Evolutionary conservation across 345 rosid genomes (phyloP).

Genomic region (Iberis pinnata): DNA sequence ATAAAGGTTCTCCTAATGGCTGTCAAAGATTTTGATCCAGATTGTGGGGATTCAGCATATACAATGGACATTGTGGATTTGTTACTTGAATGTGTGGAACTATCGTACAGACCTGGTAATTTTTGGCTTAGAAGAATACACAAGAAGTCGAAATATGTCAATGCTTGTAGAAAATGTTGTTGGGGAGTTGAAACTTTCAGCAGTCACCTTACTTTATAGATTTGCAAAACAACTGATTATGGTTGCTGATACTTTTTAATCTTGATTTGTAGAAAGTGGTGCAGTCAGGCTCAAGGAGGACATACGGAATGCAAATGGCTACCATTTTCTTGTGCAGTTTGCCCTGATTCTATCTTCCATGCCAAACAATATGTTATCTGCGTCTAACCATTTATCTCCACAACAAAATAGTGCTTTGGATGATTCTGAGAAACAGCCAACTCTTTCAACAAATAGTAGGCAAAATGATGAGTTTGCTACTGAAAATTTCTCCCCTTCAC

Average conservation of each 20-base stretch:
- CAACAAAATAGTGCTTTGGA: constrained; percentile 30
- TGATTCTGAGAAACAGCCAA: constrained; percentile 33
- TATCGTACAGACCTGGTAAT: constrained; percentile 94
- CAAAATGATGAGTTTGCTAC: constrained; percentile 42
- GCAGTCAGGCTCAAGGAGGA: constrained; percentile 93
- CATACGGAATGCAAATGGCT: constrained; percentile 96
- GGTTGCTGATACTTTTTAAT: constrained; percentile 18
- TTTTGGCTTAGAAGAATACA: constrained; percentile 3
- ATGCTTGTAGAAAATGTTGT: constrained; percentile 3
- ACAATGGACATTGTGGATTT: constrained; percentile 97
- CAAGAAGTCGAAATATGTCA: constrained; percentile 14
- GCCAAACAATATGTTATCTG: constrained; percentile 41
- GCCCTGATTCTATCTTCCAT: constrained; percentile 68
- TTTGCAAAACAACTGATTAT: no score
- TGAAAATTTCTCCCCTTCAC: constrained; percentile 62
- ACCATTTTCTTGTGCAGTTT: constrained; percentile 98
- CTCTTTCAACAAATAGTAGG: constrained; percentile 19
- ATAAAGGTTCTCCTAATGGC: constrained; percentile 88
- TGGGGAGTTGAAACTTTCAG: not conserved
- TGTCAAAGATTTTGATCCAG: constrained; percentile 85
- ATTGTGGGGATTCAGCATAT: constrained; percentile 83
- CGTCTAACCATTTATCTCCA: constrained; percentile 32
- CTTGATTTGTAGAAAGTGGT: constrained; percentile 72
- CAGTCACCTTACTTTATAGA: constrained; percentile 8
- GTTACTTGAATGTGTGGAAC: constrained; percentile 96